Evolutionary conservation across 805 yeast genomes (phyloP), one percentile per base, ranked within the genome.

Genomic region (Starmerella sirachaensis): DNA sequence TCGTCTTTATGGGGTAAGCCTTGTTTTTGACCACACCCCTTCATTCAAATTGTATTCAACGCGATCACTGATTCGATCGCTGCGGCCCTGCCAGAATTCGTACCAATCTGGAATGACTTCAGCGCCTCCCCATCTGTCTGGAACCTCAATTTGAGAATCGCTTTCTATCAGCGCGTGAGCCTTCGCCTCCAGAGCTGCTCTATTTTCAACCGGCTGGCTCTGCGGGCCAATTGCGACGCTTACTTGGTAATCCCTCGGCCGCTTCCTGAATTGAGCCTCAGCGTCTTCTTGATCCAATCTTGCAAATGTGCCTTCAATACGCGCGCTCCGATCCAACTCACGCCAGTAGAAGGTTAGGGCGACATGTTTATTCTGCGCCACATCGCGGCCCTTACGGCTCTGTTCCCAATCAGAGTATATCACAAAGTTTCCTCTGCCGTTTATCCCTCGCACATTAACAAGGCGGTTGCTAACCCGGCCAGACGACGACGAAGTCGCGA

Each of bases 141-240:
- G 98, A 46, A 93, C 78, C 19, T 93, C 88, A 30, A 88, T 73
- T 18, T 70, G 77, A 27, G 73, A 70, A 44, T 81, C 83, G 36
- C 66, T 61, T 39, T 66, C 75, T 39, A 66, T 75, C 43, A 62
- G 67, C 17, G 62, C 54, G 10, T 57, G 53, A 33, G 72, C 71
- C 17, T 66, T 50, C 0, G 56, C 50, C 28, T 83, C 79, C 43
- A 88, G 69, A 47, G 72, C 79, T 9, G 70, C 69, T 46, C 95
- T 66, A 30, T 63, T 58, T 12, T 56, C 51, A 20, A 86, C 66
- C 3, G 63, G 66, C 34, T 69, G 64, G 18, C 84, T 72, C 64
- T 88, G 98, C 8, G 93, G 93, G 18, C 91, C 78, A 0, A 96
- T 78, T 91, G 94, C 84, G 0, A 97, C 97, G 24, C 97, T 96